Conservation (phyloP, 805 yeast genomes). For the Yamadazyma insecticola region DNA sequence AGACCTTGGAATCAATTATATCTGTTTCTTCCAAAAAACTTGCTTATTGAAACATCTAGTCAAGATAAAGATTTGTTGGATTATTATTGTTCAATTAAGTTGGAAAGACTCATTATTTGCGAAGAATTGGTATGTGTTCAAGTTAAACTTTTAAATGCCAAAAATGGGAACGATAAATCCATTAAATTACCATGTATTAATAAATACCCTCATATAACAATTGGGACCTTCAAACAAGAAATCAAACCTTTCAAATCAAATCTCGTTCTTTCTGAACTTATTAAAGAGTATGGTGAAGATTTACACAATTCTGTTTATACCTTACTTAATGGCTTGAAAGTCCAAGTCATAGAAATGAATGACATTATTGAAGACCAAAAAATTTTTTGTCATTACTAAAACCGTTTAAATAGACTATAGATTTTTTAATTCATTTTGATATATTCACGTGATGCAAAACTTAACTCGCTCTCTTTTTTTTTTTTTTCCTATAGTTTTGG, state of each 20-base stretch:
- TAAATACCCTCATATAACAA: conserved; percentile 8
- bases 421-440: too few relatives aligned
- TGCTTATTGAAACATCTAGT: conserved; percentile 17
- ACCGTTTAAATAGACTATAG: too few relatives aligned
- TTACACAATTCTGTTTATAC: too few relatives aligned
- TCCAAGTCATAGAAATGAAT: background rate
- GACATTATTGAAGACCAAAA: too few relatives aligned
- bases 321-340: background rate
- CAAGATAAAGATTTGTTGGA: conserved; percentile 19
- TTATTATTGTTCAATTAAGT: conserved; percentile 22
- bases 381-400: too few relatives aligned
- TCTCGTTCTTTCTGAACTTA: too few relatives aligned
- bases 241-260: conserved; percentile 10
- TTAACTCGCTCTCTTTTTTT: too few relatives aligned
- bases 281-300: too few relatives aligned
- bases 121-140: conserved; percentile 49
- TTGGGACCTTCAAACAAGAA: conserved; percentile 9
- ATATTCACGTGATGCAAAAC: too few relatives aligned
- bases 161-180: background rate
- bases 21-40: too few relatives aligned
- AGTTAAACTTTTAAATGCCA: conserved; percentile 29
- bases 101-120: conserved; percentile 39
- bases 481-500: too few relatives aligned
- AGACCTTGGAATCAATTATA: conserved; percentile 7
- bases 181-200: conserved; percentile 5